phyloP scores from a whole-genome alignment of 2,329 filamentous ascomycete species.

The Mollisiaceae sp. region DNA sequence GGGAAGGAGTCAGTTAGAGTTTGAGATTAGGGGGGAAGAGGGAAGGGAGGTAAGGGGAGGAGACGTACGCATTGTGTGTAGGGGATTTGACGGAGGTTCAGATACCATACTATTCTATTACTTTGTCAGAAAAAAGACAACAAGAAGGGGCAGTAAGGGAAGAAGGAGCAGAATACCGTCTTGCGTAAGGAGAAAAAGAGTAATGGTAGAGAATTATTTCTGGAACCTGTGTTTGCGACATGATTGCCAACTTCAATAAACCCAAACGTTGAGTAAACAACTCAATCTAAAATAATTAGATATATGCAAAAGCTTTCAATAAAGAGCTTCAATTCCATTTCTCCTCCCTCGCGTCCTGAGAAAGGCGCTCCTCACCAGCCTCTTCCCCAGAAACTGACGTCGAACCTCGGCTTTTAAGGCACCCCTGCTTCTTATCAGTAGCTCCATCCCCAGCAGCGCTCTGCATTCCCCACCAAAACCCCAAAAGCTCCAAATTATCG shows the following conservation, averaged over 20 bases:
- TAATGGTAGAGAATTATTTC: slow-evolving; percentile 67
- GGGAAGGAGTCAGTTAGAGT: slow-evolving; percentile 1
- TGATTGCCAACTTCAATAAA: not conserved
- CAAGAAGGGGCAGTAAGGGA: not conserved
- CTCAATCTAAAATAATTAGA: not conserved
- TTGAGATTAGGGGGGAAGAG: slow-evolving; percentile 15
- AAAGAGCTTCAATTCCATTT: not conserved
- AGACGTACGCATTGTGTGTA: slow-evolving; percentile 69
- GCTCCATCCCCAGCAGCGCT: no score
- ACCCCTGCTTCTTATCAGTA: no score
- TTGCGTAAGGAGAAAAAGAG: slow-evolving; percentile 66
- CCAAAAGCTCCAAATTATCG: no score
- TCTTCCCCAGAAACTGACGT: no score
- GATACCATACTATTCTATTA: slow-evolving; percentile 64
- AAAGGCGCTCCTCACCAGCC: not conserved
- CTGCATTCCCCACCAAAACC: no score
- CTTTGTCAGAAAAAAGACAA: slow-evolving; percentile 5
- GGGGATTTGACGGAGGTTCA: slow-evolving; percentile 66
- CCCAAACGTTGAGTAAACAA: not conserved
- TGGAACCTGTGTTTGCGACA: not conserved
- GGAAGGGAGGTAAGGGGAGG: slow-evolving; percentile 5
- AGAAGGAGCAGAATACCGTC: slow-evolving; percentile 44
- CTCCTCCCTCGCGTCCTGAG: not conserved
- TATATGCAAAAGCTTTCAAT: not conserved
- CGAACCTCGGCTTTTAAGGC: no score